Base-by-base conservation (phyloP, 2,329 filamentous ascomycete species). In the Mycogone perniciosa region DNA sequence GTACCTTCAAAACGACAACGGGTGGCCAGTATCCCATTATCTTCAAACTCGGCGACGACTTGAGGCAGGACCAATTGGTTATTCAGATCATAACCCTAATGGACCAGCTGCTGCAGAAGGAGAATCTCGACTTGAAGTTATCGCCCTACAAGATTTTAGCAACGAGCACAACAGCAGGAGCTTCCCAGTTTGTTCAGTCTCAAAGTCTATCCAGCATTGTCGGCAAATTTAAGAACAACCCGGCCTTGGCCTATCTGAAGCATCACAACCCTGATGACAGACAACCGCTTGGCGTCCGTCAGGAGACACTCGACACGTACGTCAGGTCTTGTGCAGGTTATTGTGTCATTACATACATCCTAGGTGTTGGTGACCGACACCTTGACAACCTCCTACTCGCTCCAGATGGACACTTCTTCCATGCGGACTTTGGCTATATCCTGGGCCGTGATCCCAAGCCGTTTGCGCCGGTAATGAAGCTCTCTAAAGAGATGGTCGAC, bases 351-450 rank as follows among this genome's bases (percentile, higher is more conserved):
- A 99, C 95, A 0, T 99, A 99, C 67, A 88, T 99, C 11, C 81
- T 99, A 9, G 95, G 93, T 31, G 93, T 99, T 3, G 93, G 93
- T 20, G 93, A 99, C 66, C 85, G 93, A 2, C 93, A 99, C 69
- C 79, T 97, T 2, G 93, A 99, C 67, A 99, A 99, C 62, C 81
- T 99, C 1, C 82, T 99, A 29, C 81, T 99, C 5, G 82, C 90
- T 0, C 91, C 93, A 1, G 86, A 91, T 59, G 93, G 84, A 0
- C 89, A 95, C 68, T 99, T 99, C 75, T 96, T 99, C 78, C 93
- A 99, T 66, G 91, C 92, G 31, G 93, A 99, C 67, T 99, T 99
- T 62, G 93, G 95, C 39, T 99, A 95, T 69, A 99, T 99, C 55
- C 85, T 99, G 1, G 93, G 93, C 13, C 88, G 93, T 38, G 93